Base-by-base conservation (phyloP, 331 rosid species). In the Arachis monticola region DNA sequence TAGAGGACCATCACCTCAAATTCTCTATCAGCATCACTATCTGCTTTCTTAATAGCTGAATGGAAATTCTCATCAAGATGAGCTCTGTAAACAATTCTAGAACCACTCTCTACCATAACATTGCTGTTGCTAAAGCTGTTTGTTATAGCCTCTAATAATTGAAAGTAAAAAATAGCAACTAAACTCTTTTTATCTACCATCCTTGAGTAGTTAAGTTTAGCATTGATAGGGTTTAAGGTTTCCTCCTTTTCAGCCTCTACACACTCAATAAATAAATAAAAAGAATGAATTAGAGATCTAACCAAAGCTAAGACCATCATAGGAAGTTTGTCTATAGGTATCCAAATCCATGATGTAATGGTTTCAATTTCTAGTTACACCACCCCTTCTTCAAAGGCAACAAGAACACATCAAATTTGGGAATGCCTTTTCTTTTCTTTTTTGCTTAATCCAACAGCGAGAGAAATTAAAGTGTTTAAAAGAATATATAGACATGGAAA, bases 1-100 rank as follows among this genome's bases (percentile, higher is more conserved):
- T 56, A 40, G 7, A 68, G 67, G 50, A 77, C 8, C 68, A 68
- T 80, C 73, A 91, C 98, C 88, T 89, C 87, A 58, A 91, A 91
- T 80, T 89, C 95, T 80, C 83, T 89, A 76, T 89, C 94, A 58
- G 85, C 83, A 56, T 85, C 84, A 78, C 83, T 67, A 10, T 91
- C 88, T 51, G 86, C 82, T 83, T 82, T 88, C 89, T 88, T 91
- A 61, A 93, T 90, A 40, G 92, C 87, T 32, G 92, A 96, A 64
- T 80, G 59, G 10, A 88, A 75, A 70, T 91, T 87, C 53, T 89
- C 93, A 64, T 89, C 93, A 31, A 91, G 85, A 48, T 75, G 60
- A 80, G 97, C 98, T 76, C 81, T 82, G 82, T 87, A 91, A 47
- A 93, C 73, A 57, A 50, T 57, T 64, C 85, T 87, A 59, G 92